Evolutionary conservation across 225 moss, liverwort and hornwort species (phyloP).

Genomic region (Antitrichia curtipendula): DNA sequence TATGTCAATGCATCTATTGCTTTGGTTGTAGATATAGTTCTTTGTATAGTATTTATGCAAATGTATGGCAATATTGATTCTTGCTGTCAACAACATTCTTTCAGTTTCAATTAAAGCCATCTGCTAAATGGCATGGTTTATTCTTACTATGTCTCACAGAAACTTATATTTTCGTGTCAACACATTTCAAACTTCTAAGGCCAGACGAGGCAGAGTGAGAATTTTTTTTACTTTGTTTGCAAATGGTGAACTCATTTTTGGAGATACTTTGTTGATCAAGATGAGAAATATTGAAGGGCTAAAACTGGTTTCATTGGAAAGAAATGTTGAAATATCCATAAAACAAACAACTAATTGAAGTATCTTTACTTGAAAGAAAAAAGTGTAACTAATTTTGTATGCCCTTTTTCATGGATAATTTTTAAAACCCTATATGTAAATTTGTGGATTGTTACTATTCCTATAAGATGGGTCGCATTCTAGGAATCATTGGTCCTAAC

Average conservation of each 20-base stretch:
- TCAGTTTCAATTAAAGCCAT: conserved; percentile 16
- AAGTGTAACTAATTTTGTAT: background rate
- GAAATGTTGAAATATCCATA: background rate
- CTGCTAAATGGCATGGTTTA: conserved; percentile 20
- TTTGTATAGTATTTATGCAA: background rate
- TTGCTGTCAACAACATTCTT: conserved; percentile 27
- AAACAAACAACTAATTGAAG: background rate
- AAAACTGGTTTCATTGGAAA: background rate
- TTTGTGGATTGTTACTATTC: background rate
- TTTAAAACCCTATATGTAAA: too few relatives aligned
- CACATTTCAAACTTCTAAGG: background rate
- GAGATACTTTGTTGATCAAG: background rate
- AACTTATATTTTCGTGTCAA: background rate
- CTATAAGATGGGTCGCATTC: background rate
- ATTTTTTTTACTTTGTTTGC: background rate
- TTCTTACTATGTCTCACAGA: background rate
- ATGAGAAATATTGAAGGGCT: background rate
- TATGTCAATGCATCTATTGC: background rate
- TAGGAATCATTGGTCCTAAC: background rate
- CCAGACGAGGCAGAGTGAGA: background rate
- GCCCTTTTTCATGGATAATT: background rate
- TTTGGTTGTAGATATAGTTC: conserved; percentile 1
- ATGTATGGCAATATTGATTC: conserved; percentile 13
- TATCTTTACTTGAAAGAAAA: background rate
- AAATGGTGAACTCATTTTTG: background rate